Evolutionary conservation across 2,329 filamentous ascomycete species (phyloP), one percentile per base, ranked within the genome.

Genomic region (Colletotrichum sidae): DNA sequence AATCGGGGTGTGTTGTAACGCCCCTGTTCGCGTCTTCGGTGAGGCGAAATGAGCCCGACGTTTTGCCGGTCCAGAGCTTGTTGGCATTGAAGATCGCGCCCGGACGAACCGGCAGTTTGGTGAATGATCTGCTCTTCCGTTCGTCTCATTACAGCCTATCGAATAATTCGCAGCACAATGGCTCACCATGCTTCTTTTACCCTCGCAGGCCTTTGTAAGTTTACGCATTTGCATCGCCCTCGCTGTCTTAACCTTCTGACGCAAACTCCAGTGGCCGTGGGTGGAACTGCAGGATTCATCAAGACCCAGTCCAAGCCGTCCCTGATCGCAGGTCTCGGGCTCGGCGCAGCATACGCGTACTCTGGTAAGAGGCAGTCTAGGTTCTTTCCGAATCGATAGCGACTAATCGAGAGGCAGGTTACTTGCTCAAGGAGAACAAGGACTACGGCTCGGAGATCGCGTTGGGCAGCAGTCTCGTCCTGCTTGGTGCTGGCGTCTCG

Each of bases 361-460:
- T 70, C 75, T 38, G 75, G 75, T 76, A 65, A 52, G 55, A 13
- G 42, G 42, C 15, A 25, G 10, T 15, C 17, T 4, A 3, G 1
- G 10, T 10, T 13, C 10, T 2, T 4, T 10, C 13, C 10, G 7
- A 11, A 15, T 37, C 1, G 8, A 13, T 34, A 15, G 17, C 41
- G 6, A 54, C 25, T 67, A 39, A 61, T 8, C 8, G 10, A 9
- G 8, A 2, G 3, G 1, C 7, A 80, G 78, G 78, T 51, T 80
- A 80, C 49, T 75, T 80, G 25, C 73, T 80, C 60, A 79, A 78
- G 70, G 69, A 75, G 59, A 80, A 80, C 71, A 78, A 78, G 70
- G 78, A 80, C 71, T 79, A 80, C 55, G 78, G 78, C 41, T 71
- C 78, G 9, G 79, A 80, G 72, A 72, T 80, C 39, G 78, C 78